Conservation (phyloP, 805 yeast species). For the Candida michaelii region DNA sequence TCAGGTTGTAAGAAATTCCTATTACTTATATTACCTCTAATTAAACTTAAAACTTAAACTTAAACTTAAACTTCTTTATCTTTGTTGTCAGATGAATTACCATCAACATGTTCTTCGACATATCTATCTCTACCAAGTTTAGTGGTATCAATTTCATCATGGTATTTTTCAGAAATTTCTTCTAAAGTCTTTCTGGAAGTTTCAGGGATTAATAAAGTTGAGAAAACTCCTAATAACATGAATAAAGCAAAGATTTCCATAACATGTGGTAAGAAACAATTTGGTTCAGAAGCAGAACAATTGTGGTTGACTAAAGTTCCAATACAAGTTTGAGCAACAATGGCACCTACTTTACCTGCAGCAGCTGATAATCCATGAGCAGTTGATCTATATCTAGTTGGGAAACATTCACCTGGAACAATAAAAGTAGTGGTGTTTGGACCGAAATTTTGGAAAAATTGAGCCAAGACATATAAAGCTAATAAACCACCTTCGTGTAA, state of each 20-base stretch:
- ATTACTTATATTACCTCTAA: neutral
- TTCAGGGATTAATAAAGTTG: slow-evolving; percentile 76
- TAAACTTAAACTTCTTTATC: slow-evolving; percentile 12
- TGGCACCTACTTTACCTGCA: slow-evolving; percentile 88
- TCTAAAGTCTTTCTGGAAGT: slow-evolving; percentile 90
- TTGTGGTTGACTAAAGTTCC: slow-evolving; percentile 82
- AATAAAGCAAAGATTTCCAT: slow-evolving; percentile 92
- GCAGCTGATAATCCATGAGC: slow-evolving; percentile 97
- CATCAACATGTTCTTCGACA: slow-evolving; percentile 16
- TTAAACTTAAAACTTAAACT: neutral
- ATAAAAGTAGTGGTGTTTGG: slow-evolving; percentile 92
- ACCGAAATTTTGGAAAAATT: slow-evolving; percentile 89
- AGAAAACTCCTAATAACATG: slow-evolving; percentile 76
- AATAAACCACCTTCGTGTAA: slow-evolving; percentile 70
- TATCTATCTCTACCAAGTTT: slow-evolving; percentile 41
- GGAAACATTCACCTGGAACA: slow-evolving; percentile 89
- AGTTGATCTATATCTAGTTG: slow-evolving; percentile 92
- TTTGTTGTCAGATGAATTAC: slow-evolving; percentile 15
- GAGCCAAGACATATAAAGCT: slow-evolving; percentile 76
- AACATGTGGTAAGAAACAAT: slow-evolving; percentile 88
- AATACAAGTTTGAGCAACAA: slow-evolving; percentile 82
- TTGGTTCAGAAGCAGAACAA: slow-evolving; percentile 58
- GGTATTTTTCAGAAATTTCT: slow-evolving; percentile 75
- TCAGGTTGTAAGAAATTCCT: neutral
- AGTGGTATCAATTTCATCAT: slow-evolving; percentile 66